phyloP scores from a whole-genome alignment of 176 grass and related monocot genomes.

The Zea mays region DNA sequence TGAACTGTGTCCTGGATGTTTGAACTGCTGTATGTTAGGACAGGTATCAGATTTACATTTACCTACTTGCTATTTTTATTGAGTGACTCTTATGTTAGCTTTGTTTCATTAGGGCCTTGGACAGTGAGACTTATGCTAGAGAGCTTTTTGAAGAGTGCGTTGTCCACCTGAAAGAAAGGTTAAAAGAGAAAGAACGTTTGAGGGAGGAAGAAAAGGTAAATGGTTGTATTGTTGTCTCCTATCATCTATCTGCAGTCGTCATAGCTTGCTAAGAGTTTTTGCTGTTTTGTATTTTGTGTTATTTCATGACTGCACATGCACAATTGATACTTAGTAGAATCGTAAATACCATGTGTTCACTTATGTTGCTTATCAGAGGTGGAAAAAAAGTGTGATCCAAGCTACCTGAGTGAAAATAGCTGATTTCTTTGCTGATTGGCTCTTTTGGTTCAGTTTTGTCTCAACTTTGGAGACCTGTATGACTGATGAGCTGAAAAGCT shows the following conservation, averaged over 20 bases:
- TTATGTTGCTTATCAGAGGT: neutral
- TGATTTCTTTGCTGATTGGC: neutral
- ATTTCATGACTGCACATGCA: neutral
- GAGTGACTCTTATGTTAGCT: conserved; percentile 37
- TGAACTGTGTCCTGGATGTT: neutral
- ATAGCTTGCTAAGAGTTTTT: neutral
- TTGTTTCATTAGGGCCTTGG: conserved; percentile 62
- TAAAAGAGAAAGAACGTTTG: conserved; percentile 87
- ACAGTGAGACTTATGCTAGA: conserved; percentile 57
- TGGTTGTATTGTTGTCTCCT: neutral
- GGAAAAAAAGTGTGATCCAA: neutral
- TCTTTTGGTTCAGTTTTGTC: neutral
- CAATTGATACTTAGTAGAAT: neutral
- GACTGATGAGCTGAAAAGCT: neutral
- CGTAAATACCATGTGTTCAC: neutral
- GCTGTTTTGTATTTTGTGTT: neutral
- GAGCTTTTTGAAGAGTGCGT: conserved; percentile 89
- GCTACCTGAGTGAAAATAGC: neutral
- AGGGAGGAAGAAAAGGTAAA: conserved; percentile 96
- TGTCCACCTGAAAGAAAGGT: conserved; percentile 77
- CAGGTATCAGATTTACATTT: neutral
- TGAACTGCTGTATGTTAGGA: neutral
- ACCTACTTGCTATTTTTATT: neutral
- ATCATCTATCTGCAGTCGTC: neutral
- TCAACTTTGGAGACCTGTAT: neutral